Percentiles rank a stretch among this genome's conserved stretches.
Evolutionary conservation across 2,329 filamentous ascomycete genomes (phyloP).

Genomic region (Hymenoscyphus occultus): DNA sequence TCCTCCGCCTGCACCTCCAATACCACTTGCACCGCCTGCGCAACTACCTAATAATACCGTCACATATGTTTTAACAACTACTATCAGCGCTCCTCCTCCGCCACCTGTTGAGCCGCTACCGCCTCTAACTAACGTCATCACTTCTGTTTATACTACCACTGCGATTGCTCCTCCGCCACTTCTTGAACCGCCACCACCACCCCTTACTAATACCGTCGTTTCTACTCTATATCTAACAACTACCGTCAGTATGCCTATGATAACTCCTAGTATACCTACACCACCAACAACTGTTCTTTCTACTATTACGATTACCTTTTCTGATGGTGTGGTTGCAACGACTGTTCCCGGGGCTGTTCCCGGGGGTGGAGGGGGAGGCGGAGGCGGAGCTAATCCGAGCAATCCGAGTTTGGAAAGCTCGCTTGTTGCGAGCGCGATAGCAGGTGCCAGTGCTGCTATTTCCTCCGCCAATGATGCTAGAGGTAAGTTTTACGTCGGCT

Average conservation of each 20-base stretch:
- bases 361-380: not conserved
- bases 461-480: conserved; percentile 5
- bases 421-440: conserved; percentile 4
- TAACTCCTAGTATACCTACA: not conserved
- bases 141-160: too few relatives aligned
- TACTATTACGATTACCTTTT: not conserved
- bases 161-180: too few relatives aligned
- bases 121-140: too few relatives aligned
- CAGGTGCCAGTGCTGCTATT: conserved; percentile 12
- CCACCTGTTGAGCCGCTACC: too few relatives aligned
- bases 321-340: not conserved
- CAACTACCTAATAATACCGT: not conserved
- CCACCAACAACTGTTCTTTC: not conserved
- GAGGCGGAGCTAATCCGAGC: not conserved
- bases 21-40: not conserved
- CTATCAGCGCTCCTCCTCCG: not conserved
- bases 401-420: not conserved
- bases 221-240: not conserved
- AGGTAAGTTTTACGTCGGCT: conserved; percentile 5
- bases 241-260: not conserved
- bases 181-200: not conserved
- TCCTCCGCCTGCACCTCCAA: not conserved
- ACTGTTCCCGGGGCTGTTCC: not conserved
- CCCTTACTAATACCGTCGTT: not conserved
- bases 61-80: not conserved